Base-by-base conservation (phyloP, 768 basidiomycete species). In the Russula emetica region DNA sequence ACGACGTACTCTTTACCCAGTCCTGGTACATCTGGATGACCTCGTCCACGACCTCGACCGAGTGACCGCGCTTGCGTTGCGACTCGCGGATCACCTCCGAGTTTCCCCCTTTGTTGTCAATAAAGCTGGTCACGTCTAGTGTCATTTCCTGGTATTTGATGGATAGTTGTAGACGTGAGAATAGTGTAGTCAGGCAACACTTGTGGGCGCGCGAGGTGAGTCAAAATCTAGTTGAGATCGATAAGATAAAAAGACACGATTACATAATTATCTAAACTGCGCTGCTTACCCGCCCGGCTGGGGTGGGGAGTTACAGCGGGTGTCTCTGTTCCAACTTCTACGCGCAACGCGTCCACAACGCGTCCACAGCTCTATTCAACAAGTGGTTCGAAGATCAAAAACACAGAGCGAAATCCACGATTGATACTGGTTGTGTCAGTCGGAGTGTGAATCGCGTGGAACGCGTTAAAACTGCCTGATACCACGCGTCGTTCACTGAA, bases 21-120 rank as follows among this genome's bases (percentile, higher is more conserved):
- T 94, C 90, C 11, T 82, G 76, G 71, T 98, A 97, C 85, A 95
- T 86, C 71, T 85, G 84, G 63, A 98, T 86, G 63, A 98, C 84
- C 74, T 98, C 93, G 75, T 98, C 94, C 18, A 98, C 95, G 69
- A 97, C 74, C 74, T 94, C 95, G 57, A 92, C 91, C 22, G 90
- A 82, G 61, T 93, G 87, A 11, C 90, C 91, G 54, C 97, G 85
- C 76, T 92, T 94, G 71, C 86, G 80, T 78, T 99, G 96, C 4
- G 95, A 98, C 70, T 93, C 93, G 61, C 88, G 80, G 66, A 98
- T 94, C 72, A 86, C 83, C 68, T 90, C 86, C 18, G 95, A 85
- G 77, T 97, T 91, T 40, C 97, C 97, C 28, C 95, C 97, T 73
- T 93, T 94, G 76, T 76, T 83, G 71, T 91, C 86, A 69, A 94